A percentile compares a stretch with the other conserved stretches of the same genome.
Evolutionary conservation across 108 stramenopile genomes (phyloP).

Genomic region (Licmophora abbreviata): DNA sequence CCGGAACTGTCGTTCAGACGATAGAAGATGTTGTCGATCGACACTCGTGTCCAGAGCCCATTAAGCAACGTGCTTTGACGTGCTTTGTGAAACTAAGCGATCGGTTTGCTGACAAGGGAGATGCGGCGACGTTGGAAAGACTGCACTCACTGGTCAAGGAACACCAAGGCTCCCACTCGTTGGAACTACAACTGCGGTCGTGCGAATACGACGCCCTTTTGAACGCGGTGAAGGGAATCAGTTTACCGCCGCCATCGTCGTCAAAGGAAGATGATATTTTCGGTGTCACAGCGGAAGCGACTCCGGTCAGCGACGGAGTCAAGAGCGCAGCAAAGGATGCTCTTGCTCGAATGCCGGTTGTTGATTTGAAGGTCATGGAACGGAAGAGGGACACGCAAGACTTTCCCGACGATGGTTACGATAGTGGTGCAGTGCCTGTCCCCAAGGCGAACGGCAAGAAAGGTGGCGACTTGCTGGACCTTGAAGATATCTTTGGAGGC

Average conservation of each 20-base stretch:
- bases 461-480: constrained; percentile 71
- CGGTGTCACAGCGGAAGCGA: constrained; percentile 35
- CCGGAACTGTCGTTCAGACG: constrained; percentile 46
- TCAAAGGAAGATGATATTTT: constrained; percentile 54
- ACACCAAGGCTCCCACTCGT: constrained; percentile 61
- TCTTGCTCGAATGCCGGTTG: constrained; percentile 91
- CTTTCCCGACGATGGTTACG: constrained; percentile 20
- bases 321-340: constrained; percentile 77
- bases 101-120: constrained; percentile 61
- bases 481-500: constrained; percentile 93
- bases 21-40: constrained; percentile 61
- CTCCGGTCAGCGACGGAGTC: constrained; percentile 39
- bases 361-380: constrained; percentile 79
- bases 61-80: constrained; percentile 80
- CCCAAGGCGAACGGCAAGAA: constrained; percentile 11
- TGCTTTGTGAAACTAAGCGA: constrained; percentile 86
- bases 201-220: constrained; percentile 91
- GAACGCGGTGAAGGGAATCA: constrained; percentile 59
- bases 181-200: constrained; percentile 92
- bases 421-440: constrained; percentile 4
- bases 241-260: constrained; percentile 12
- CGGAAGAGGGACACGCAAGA: constrained; percentile 35
- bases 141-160: constrained; percentile 58
- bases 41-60: constrained; percentile 59
- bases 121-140: constrained; percentile 44